Base-by-base conservation (phyloP, 768 basidiomycete species). In the Royoungia palumana region DNA sequence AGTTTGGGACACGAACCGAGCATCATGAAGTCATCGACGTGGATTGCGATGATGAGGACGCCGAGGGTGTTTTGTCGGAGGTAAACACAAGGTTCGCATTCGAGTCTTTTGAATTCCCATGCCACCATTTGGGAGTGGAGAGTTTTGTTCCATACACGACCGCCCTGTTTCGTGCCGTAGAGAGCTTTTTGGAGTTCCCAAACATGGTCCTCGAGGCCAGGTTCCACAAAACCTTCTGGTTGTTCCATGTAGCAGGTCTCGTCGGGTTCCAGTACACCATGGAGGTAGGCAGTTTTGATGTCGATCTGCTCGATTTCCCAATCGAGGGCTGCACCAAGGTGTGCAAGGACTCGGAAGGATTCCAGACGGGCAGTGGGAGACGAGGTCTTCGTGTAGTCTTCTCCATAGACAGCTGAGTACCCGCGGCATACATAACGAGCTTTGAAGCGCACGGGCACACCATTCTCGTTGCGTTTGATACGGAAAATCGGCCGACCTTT, bases 401-500 rank as follows among this genome's bases (percentile, higher is more conserved):
- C 50, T 0, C 77, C 75, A 22, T 60, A 70, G 0, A 70, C 54
- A 44, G 75, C 74, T 20, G 72, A 54, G 54, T 64, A 75, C 0
- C 78, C 76, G 45, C 71, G 66, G 21, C 73, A 69, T 0, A 80
- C 72, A 21, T 71, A 64, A 0, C 69, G 61, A 0, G 68, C 70
- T 51, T 77, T 77, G 51, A 63, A 65, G 13, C 64, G 44, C 0
- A 58, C 49, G 0, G 62, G 51, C 1, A 3, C 11, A 0, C 51
- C 42, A 30, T 30, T 0, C 10, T 41, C 44, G 46, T 69, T 56
- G 20, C 49, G 25, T 51, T 71, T 73, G 1, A 54, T 34, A 1
- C 44, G 50, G 47, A 63, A 70, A 19, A 72, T 61, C 49, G 66
- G 64, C 25, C 49, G 51, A 13, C 55, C 53, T 3, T 50, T 53